These are phyloP conservation scores for Brassica hybrid DNA, from an alignment of 441 rosid species.

Conservation along the genomic window DNA sequence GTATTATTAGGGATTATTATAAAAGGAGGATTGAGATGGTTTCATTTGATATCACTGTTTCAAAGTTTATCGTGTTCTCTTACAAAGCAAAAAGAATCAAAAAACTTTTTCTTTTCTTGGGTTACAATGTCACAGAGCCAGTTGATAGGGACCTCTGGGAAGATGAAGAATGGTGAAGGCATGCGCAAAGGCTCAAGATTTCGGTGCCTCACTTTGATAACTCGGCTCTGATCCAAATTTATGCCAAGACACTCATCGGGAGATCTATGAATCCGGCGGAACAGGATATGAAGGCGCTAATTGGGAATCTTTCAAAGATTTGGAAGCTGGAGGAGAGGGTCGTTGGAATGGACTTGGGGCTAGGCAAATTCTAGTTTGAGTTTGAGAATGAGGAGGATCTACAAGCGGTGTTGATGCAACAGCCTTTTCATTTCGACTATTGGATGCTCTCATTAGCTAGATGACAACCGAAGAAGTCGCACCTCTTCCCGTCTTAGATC, in stretches of 20 bases:
- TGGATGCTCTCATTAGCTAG: background rate
- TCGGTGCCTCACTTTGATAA: background rate
- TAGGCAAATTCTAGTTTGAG: background rate
- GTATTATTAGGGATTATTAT: too few relatives aligned
- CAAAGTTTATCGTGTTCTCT: too few relatives aligned
- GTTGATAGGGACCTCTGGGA: too few relatives aligned
- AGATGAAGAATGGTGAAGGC: background rate
- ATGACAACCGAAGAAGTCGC: background rate
- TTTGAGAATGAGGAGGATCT: background rate
- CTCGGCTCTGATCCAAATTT: background rate
- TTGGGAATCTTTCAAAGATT: background rate
- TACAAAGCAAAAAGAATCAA: too few relatives aligned
- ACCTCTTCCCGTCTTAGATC: background rate
- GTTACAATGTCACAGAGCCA: too few relatives aligned
- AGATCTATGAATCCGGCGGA: background rate
- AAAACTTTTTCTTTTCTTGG: too few relatives aligned
- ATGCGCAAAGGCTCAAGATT: background rate
- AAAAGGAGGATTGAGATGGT: too few relatives aligned
- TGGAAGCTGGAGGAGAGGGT: background rate
- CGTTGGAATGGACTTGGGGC: background rate
- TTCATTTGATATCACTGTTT: too few relatives aligned
- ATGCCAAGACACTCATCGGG: background rate
- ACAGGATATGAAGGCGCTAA: background rate
- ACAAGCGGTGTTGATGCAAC: background rate
- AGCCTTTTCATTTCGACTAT: background rate